A percentile compares a stretch with the other conserved stretches of the same genome.
phyloP scores from a whole-genome alignment of 352 stramenopile species.

The Peronospora belbahrii region DNA sequence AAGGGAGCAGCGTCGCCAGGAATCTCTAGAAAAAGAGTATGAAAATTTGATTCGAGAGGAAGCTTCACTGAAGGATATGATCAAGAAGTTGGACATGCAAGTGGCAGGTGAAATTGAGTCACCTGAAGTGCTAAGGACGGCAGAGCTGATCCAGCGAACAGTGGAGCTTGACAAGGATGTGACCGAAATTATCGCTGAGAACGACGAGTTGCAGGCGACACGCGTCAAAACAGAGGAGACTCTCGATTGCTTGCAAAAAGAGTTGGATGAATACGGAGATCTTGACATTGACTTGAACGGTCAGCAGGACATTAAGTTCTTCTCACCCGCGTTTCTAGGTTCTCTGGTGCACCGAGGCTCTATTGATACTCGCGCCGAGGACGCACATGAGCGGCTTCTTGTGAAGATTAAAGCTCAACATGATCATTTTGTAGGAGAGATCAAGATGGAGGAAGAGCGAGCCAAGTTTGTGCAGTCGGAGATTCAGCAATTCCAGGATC shows the following conservation, averaged over 20 bases:
- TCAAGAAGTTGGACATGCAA: constrained; percentile 58
- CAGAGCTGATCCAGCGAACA: constrained; percentile 45
- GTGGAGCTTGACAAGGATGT: constrained; percentile 64
- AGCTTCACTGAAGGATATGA: constrained; percentile 40
- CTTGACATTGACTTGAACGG: constrained; percentile 36
- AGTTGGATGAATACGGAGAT: constrained; percentile 56
- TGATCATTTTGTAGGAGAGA: constrained; percentile 47
- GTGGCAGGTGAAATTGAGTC: constrained; percentile 50
- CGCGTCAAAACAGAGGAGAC: constrained; percentile 45
- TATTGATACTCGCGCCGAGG: constrained; percentile 50
- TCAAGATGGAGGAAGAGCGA: constrained; percentile 52
- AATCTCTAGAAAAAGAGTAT: constrained; percentile 48
- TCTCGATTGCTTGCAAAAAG: constrained; percentile 50
- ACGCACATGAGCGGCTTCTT: constrained; percentile 51
- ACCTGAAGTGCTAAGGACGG: constrained; percentile 48
- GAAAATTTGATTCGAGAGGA: constrained; percentile 50
- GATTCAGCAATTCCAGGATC: constrained; percentile 54
- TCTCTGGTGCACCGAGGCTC: constrained; percentile 49
- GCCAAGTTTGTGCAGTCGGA: constrained; percentile 48
- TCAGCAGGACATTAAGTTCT: constrained; percentile 54
- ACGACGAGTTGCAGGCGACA: constrained; percentile 49
- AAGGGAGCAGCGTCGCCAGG: constrained; percentile 33
- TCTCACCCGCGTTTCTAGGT: constrained; percentile 59
- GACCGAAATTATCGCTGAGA: constrained; percentile 58
- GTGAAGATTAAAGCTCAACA: constrained; percentile 45